Evolutionary conservation across 306 rosid genomes (phyloP).

Genomic region (Medicago ruthenica): DNA sequence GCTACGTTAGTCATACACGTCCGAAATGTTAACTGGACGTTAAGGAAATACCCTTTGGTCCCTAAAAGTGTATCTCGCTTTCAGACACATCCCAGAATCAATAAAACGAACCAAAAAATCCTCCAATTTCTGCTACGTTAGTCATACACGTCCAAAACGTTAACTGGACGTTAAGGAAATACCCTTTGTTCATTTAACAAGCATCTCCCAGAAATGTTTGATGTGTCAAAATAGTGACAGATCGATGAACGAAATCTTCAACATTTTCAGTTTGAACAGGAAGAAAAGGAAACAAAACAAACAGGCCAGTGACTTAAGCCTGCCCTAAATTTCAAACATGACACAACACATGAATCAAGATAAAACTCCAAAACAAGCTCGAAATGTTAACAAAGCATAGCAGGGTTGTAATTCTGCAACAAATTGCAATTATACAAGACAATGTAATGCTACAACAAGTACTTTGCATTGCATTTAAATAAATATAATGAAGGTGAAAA

Average conservation of each 20-base stretch:
- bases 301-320: neutral
- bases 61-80: too few species aligned
- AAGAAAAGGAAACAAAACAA: neutral
- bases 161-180: too few species aligned
- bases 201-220: neutral
- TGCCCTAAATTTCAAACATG: neutral
- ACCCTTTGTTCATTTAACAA: neutral
- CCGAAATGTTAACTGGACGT: too few species aligned
- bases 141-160: too few species aligned
- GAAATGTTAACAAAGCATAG: slow-evolving; percentile 4
- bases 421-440: neutral
- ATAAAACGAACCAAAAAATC: too few species aligned
- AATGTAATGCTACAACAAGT: neutral
- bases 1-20: too few species aligned
- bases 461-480: neutral
- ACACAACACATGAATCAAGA: neutral
- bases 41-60: too few species aligned
- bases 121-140: too few species aligned
- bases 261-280: neutral
- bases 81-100: too few species aligned
- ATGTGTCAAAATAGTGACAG: neutral
- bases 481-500: neutral
- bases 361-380: slow-evolving; percentile 12
- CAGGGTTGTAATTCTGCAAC: slow-evolving; percentile 1
- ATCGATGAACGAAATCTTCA: neutral